A percentile compares a stretch with the other conserved stretches of the same genome.
Conservation (phyloP, 2,329 filamentous ascomycete species). For the Alternaria brassicicola region DNA sequence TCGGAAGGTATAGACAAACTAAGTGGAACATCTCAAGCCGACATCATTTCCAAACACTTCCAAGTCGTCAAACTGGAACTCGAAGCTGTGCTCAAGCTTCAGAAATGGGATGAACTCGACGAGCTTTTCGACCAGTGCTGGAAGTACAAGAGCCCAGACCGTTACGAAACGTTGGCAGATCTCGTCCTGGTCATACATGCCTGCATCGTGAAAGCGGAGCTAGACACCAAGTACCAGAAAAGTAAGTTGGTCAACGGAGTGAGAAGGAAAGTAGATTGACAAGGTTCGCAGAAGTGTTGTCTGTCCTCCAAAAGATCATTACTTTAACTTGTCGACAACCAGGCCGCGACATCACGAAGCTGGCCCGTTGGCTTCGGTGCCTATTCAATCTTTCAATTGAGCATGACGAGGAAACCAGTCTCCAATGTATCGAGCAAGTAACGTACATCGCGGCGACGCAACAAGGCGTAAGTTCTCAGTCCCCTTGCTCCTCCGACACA, state of each 20-base stretch:
- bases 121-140: constrained; percentile 61
- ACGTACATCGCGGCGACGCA: constrained; percentile 44
- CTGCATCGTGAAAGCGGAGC: constrained; percentile 36
- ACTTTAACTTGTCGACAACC: constrained; percentile 68
- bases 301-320: constrained; percentile 68
- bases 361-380: constrained; percentile 80
- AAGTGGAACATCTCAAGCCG: constrained; percentile 54
- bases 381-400: constrained; percentile 72
- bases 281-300: constrained; percentile 30
- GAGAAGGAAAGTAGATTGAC: constrained; percentile 27
- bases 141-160: constrained; percentile 44
- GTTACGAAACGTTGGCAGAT: constrained; percentile 56
- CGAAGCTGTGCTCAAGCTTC: constrained; percentile 71
- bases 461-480: constrained; percentile 34
- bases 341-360: constrained; percentile 61
- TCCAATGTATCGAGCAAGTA: constrained; percentile 69
- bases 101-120: constrained; percentile 70
- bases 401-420: constrained; percentile 61
- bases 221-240: constrained; percentile 39
- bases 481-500: not conserved
- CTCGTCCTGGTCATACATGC: constrained; percentile 54
- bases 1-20: constrained; percentile 48
- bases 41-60: constrained; percentile 67
- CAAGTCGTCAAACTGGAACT: constrained; percentile 78
- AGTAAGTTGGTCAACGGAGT: constrained; percentile 29